Evolutionary conservation across 345 rosid species (phyloP).

Genomic region (Brassica napus): Da-Ae NC_063439.1:24815501-24816000

Average conservation of each 20-base stretch:
- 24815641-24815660: slow-evolving; percentile 18
- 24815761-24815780: slow-evolving; percentile 92
- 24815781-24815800: slow-evolving; percentile 85
- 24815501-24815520: too few relatives aligned
- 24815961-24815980: slow-evolving; percentile 67
- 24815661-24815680: slow-evolving; percentile 67
- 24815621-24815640: slow-evolving; percentile 7
- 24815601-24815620: not conserved
- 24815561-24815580: too few relatives aligned
- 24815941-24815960: slow-evolving; percentile 58
- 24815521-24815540: too few relatives aligned
- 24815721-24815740: slow-evolving; percentile 66
- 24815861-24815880: slow-evolving; percentile 57
- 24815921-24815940: slow-evolving; percentile 72
- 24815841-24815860: slow-evolving; percentile 63
- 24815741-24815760: slow-evolving; percentile 66
- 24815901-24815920: slow-evolving; percentile 98
- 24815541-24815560: too few relatives aligned
- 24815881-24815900: slow-evolving; percentile 92
- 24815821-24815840: slow-evolving; percentile 69
- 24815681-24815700: slow-evolving; percentile 83
- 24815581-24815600: too few relatives aligned
- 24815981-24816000: not conserved
- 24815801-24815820: slow-evolving; percentile 96
- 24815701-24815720: slow-evolving; percentile 76